Conservation (phyloP, 192 early-diverging fungal species). For the Kappamyces sp. region DNA sequence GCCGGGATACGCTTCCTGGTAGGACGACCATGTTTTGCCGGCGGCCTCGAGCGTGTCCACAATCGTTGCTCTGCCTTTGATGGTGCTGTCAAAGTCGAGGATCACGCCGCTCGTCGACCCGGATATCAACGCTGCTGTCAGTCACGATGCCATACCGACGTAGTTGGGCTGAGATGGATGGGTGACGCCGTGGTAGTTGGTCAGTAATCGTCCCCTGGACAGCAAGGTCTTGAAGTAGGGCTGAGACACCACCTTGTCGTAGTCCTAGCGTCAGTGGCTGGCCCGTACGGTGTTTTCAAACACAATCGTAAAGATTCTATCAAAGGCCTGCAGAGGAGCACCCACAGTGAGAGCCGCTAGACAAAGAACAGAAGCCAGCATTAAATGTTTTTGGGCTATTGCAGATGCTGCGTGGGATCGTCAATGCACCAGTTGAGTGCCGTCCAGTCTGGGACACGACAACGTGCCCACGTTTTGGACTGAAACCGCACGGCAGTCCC, state of each 20-base stretch:
- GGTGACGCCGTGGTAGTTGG: slow-evolving; percentile 48
- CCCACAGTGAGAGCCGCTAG: too few species aligned
- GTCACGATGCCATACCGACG: slow-evolving; percentile 54
- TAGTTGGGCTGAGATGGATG: slow-evolving; percentile 75
- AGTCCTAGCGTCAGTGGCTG: neutral
- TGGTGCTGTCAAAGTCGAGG: slow-evolving; percentile 36
- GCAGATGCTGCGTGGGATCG: too few species aligned
- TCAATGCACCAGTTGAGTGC: too few species aligned
- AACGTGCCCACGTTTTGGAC: too few species aligned
- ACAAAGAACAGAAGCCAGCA: too few species aligned
- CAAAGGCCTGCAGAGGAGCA: slow-evolving; percentile 8
- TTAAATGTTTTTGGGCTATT: too few species aligned
- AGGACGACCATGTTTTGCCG: slow-evolving; percentile 56
- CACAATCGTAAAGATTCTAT: slow-evolving; percentile 9
- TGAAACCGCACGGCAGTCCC: too few species aligned
- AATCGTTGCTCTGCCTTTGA: slow-evolving; percentile 30
- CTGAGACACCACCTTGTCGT: neutral
- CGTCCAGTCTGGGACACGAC: too few species aligned
- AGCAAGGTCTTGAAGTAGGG: neutral
- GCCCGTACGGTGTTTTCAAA: slow-evolving; percentile 15
- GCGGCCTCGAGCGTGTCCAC: slow-evolving; percentile 50
- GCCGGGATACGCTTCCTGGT: slow-evolving; percentile 58
- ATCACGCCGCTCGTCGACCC: slow-evolving; percentile 40
- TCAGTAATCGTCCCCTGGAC: slow-evolving; percentile 42
- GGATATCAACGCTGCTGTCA: too few species aligned